Evolutionary conservation across 2,329 filamentous ascomycete species (phyloP).

Genomic region (Periconia sp.): DNA sequence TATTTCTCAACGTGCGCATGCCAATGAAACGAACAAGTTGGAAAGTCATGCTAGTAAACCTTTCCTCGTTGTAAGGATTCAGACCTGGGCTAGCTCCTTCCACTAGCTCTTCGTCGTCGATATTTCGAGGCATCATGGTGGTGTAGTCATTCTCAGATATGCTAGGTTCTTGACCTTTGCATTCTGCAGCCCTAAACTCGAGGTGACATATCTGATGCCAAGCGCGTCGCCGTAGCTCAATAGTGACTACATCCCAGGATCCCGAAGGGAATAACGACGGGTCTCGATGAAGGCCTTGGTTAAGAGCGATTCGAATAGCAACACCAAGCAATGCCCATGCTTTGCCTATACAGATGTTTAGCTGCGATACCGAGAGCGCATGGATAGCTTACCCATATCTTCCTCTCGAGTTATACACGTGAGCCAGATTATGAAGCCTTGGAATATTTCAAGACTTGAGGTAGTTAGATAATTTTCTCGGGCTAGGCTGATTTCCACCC

Average conservation of each 20-base stretch:
- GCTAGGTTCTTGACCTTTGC: conserved; percentile 47
- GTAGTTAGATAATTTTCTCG: conserved; percentile 46
- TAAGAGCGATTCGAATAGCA: conserved; percentile 44
- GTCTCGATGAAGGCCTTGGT: conserved; percentile 47
- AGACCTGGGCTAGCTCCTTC: conserved; percentile 40
- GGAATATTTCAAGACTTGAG: conserved; percentile 44
- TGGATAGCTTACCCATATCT: conserved; percentile 40
- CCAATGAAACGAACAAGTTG: conserved; percentile 43
- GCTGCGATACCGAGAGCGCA: too few relatives aligned
- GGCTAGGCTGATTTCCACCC: conserved; percentile 43
- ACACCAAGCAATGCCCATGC: conserved; percentile 46
- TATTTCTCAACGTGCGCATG: conserved; percentile 40
- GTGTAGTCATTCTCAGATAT: conserved; percentile 47
- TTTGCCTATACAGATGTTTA: conserved; percentile 28
- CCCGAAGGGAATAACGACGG: conserved; percentile 44
- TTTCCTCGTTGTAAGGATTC: conserved; percentile 38
- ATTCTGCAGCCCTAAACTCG: conserved; percentile 46
- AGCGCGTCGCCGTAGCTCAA: conserved; percentile 44
- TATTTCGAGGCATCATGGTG: conserved; percentile 44
- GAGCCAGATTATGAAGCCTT: conserved; percentile 45
- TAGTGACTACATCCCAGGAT: conserved; percentile 45
- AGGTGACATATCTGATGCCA: conserved; percentile 48
- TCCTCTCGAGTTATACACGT: conserved; percentile 47
- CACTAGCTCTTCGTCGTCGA: conserved; percentile 47
- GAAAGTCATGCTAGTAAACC: conserved; percentile 44